These are phyloP conservation scores for Tephrocybe rancida DNA, from an alignment of 768 basidiomycete species.

Conservation along the genomic window DNA sequence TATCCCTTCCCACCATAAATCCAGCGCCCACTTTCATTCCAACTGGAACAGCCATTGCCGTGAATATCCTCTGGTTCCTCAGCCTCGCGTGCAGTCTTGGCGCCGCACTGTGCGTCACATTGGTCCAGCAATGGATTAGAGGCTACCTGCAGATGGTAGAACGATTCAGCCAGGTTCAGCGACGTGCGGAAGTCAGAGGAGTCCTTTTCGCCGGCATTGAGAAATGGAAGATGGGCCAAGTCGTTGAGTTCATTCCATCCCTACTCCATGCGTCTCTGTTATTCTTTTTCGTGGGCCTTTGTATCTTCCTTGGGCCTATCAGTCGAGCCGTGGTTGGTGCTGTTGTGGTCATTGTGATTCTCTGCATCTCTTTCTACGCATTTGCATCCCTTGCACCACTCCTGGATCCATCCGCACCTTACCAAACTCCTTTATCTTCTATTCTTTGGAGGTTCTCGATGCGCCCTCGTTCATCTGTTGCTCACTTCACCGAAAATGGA, in stretches of 20 bases:
- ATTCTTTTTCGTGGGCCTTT: too few species aligned
- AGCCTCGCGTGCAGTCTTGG: constrained; percentile 20
- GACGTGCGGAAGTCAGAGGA: background rate
- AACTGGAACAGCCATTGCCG: background rate
- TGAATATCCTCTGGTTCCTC: constrained; percentile 8
- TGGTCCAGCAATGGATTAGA: constrained; percentile 6
- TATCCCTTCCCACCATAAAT: background rate
- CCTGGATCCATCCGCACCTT: too few species aligned
- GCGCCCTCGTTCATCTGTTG: too few species aligned
- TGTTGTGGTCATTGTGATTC: too few species aligned
- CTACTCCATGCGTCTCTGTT: background rate
- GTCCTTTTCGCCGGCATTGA: background rate
- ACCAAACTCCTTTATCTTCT: too few species aligned
- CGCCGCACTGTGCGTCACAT: constrained; percentile 26
- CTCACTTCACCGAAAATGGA: too few species aligned
- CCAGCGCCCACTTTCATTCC: background rate
- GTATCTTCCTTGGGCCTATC: too few species aligned
- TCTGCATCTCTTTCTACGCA: too few species aligned
- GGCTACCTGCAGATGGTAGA: background rate
- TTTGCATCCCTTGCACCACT: too few species aligned
- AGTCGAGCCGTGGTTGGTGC: too few species aligned
- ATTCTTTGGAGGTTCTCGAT: too few species aligned
- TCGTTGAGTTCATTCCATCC: background rate
- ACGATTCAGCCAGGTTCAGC: background rate
- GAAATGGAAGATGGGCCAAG: background rate